Base-by-base conservation (phyloP, 1,139 yeast genomes). In the Hansenula sp. region DNA sequence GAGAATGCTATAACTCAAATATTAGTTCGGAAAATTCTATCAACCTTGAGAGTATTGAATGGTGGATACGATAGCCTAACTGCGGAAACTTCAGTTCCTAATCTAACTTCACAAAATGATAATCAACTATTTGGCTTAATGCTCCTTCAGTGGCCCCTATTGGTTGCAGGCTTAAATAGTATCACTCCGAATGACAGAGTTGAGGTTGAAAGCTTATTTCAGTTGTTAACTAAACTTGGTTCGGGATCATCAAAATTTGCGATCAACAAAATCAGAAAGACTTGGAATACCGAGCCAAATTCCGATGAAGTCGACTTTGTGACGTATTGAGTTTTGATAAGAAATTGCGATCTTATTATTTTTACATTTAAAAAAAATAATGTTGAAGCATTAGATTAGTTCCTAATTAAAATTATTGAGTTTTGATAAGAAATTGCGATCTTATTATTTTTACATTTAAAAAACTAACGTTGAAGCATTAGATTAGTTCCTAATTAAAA, bases 211-310 rank as follows among this genome's bases (percentile, higher is more conserved):
- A 43, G 31, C 34, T 57, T 44, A 51, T 66, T 82, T 29, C 83
- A 78, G 50, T 73, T 82, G 73, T 79, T 88, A 1, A 73, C 80
- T 59, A 62, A 73, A 38, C 66, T 78, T 11, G 83, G 56, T 2
- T 43, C 53, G 2, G 56, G 56, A 4, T 82, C 9, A 84, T 87
- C 13, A 44, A 73, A 46, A 73, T 78, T 50, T 71, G 78, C 44
- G 54, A 63, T 37, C 60, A 65, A 33, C 64, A 68, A 31, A 65
- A 64, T 22, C 69, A 78, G 34, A 64, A 74, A 51, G 51, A 55
- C 26, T 48, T 71, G 37, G 73, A 42, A 44, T 27, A 41, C 45
- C 27, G 44, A 37, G 24, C 9, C 22, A 3, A 39, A 27, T 18
- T 29, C 18, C 1, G 42, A 38, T 21, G 47, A 48, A 19, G 47